phyloP scores from a whole-genome alignment of 139 green algal species.

The Parachlorella kessleri region DNA sequence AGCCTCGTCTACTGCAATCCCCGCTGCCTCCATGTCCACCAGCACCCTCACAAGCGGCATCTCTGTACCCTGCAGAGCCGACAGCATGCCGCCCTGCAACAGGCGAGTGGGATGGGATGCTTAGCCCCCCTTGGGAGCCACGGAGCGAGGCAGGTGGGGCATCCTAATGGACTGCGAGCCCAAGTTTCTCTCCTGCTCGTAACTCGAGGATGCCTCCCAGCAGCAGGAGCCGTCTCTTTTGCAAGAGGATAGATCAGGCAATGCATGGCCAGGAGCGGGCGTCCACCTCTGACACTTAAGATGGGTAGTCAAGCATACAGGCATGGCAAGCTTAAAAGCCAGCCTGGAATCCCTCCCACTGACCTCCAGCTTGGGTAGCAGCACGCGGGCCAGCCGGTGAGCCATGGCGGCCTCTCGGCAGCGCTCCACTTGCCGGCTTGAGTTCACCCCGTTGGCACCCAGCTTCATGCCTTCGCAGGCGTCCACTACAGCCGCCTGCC shows the following conservation, averaged over 20 bases:
- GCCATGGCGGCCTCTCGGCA: constrained; percentile 23
- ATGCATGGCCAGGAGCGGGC: too few species aligned
- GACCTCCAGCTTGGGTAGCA: neutral
- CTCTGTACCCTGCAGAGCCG: constrained; percentile 55
- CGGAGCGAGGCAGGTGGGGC: too few species aligned
- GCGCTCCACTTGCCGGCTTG: constrained; percentile 26
- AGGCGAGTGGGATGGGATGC: too few species aligned
- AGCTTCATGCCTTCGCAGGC: constrained; percentile 29
- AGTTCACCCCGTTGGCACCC: constrained; percentile 24
- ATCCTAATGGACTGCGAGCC: too few species aligned
- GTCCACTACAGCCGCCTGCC: neutral
- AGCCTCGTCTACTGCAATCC: constrained; percentile 56
- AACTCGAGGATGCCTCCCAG: too few species aligned
- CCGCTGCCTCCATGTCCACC: constrained; percentile 64
- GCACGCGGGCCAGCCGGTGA: constrained; percentile 20
- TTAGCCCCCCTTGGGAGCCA: too few species aligned
- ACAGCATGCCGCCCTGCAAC: constrained; percentile 30
- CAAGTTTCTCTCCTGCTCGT: too few species aligned
- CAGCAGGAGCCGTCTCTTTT: too few species aligned
- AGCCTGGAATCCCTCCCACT: too few species aligned
- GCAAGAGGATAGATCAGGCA: too few species aligned
- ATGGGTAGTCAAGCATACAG: too few species aligned
- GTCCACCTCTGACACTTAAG: neutral
- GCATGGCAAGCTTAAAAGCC: too few species aligned
- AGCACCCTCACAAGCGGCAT: constrained; percentile 80